These are phyloP conservation scores for Cardamine occulta DNA, from an alignment of 345 rosid genomes.

Conservation along the genomic window DNA sequence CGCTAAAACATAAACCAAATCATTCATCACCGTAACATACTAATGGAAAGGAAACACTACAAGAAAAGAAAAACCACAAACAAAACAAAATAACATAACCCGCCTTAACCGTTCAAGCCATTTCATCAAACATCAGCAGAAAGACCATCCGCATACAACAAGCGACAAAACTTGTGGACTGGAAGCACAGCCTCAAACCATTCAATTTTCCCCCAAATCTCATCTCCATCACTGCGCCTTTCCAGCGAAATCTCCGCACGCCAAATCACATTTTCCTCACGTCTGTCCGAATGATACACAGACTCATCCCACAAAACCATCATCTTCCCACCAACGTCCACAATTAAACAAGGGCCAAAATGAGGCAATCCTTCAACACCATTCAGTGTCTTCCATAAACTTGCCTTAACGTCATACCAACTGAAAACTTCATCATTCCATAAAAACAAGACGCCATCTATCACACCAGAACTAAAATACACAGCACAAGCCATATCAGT, in stretches of 20 bases:
- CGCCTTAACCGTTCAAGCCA: not conserved
- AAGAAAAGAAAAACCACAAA: not conserved
- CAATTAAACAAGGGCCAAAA: not conserved
- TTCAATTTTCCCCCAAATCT: slow-evolving; percentile 8
- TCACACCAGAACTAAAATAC: not conserved
- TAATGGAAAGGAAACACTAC: not conserved
- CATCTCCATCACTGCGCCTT: not conserved
- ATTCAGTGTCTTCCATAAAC: not conserved
- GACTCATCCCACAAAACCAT: slow-evolving; percentile 12
- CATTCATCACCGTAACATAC: not conserved
- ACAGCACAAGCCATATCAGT: not conserved
- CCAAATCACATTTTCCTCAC: not conserved
- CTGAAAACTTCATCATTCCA: not conserved
- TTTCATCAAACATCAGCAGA: slow-evolving; percentile 20
- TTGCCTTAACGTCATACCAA: slow-evolving; percentile 6
- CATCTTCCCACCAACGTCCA: slow-evolving; percentile 27
- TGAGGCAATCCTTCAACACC: slow-evolving; percentile 8
- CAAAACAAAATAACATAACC: slow-evolving; percentile 1
- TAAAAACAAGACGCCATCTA: not conserved
- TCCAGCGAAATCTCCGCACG: slow-evolving; percentile 9
- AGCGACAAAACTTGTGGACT: not conserved
- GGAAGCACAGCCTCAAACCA: slow-evolving; percentile 2
- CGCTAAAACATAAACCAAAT: not conserved
- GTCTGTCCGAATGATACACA: not conserved
- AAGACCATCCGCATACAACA: not conserved